Base-by-base conservation (phyloP, 2,329 filamentous ascomycete species). In the Metarhizium humberi region DNA sequence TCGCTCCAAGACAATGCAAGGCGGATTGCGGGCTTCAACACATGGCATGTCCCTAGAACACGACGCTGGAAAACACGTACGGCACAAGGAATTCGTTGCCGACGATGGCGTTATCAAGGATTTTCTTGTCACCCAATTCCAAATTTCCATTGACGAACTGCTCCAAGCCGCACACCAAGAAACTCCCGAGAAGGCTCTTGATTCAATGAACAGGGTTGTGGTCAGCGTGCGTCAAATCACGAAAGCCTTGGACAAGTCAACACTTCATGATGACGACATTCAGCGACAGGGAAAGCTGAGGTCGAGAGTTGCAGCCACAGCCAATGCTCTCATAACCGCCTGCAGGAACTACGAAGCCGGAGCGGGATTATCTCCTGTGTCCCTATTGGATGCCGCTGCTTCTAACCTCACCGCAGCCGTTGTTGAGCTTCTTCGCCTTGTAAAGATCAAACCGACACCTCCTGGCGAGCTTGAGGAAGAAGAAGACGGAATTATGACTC, bases 251-350 rank as follows among this genome's bases (percentile, higher is more conserved):
- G 84, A 86, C 53, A 78, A 81, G 50, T 75, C 80, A 13, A 70
- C 74, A 10, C 70, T 76, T 2, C 78, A 72, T 40, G 79, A 82
- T 58, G 80, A 80, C 40, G 75, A 81, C 32, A 69, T 73, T 42
- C 80, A 83, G 60, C 76, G 86, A 59, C 83, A 84, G 60, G 75
- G 78, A 32, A 90, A 86, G 69, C 78, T 95, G 58, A 95, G 90
- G 71, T 80, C 82, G 51, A 86, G 87, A 56, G 87, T 97, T 3
- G 95, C 91, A n/a, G 87, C 87, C 2, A 95, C 92, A 1, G 92
- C 94, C 51, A 97, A 97, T 76, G 94, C 92, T 66, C 78, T 99
- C 56, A 96, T 97, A 64, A 97, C 92, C 2, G 90, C 92, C 1
- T 87, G 90, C 38, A 96, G 95, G 74, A 96, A 96, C 66, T 96